Conservation (phyloP, 176 grass and related monocot species). For the Oryza coarctata region DNA sequence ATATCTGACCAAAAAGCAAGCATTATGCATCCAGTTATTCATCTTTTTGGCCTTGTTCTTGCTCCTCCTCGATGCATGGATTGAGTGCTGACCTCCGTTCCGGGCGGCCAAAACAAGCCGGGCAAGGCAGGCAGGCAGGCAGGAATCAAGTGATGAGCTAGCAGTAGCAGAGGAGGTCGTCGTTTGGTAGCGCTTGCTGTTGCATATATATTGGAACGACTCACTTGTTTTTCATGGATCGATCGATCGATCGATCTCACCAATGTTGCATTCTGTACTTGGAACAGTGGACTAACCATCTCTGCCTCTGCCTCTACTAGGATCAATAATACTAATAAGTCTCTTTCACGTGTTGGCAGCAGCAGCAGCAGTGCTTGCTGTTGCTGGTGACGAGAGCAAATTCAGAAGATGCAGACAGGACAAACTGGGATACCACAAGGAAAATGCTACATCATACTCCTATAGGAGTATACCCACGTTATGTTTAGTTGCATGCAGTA, state of each 20-base stretch:
- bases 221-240: constrained; percentile 13
- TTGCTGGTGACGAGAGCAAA: background rate
- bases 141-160: background rate
- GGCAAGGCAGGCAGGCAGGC: background rate
- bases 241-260: background rate
- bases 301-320: background rate
- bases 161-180: background rate
- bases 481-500: background rate
- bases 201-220: background rate
- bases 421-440: background rate
- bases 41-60: background rate
- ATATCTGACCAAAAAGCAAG: background rate
- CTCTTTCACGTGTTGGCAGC: background rate
- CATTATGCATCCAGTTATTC: background rate
- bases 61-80: background rate
- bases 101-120: background rate
- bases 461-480: background rate
- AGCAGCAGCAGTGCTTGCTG: too few species aligned
- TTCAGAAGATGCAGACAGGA: background rate
- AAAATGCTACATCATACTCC: background rate
- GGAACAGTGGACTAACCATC: background rate
- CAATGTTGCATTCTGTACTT: background rate
- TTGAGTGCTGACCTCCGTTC: background rate
- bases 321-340: background rate
- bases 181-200: constrained; percentile 31